Percentiles rank a stretch among this genome's conserved stretches.
Evolutionary conservation across 1,139 yeast species (phyloP).

Genomic region (Saccharomycopsis hybrid): DNA sequence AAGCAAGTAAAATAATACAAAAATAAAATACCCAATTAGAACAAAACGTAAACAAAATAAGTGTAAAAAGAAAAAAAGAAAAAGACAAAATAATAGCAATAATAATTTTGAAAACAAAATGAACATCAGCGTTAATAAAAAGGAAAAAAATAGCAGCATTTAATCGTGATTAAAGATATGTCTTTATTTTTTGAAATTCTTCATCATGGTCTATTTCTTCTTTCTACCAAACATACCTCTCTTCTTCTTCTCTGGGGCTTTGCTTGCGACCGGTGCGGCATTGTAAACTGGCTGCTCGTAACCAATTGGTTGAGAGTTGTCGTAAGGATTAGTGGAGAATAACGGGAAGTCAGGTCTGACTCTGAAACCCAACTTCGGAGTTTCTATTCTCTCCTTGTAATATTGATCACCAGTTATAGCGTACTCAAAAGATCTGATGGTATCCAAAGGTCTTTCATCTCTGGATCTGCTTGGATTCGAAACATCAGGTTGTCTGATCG

Average conservation of each 20-base stretch:
- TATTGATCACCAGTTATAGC: conserved; percentile 82
- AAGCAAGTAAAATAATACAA: not conserved
- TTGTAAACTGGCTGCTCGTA: conserved; percentile 15
- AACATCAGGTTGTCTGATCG: conserved; percentile 68
- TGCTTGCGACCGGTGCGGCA: conserved; percentile 7
- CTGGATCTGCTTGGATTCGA: conserved; percentile 92
- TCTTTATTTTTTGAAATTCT: not conserved
- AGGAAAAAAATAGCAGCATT: no score
- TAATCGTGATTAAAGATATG: no score
- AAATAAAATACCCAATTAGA: not conserved
- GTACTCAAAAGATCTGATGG: conserved; percentile 87
- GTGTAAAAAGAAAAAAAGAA: not conserved
- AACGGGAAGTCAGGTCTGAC: conserved; percentile 21
- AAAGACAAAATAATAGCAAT: no score
- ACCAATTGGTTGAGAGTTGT: conserved; percentile 32
- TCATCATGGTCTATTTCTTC: conserved; percentile 29
- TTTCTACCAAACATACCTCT: conserved; percentile 72
- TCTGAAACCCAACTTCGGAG: conserved; percentile 29
- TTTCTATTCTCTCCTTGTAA: conserved; percentile 75
- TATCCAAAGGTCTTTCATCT: conserved; percentile 93
- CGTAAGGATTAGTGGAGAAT: conserved; percentile 13
- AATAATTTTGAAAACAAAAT: no score
- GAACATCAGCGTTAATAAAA: no score
- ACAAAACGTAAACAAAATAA: not conserved
- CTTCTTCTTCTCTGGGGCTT: conserved; percentile 52